Percentiles rank a stretch among this genome's conserved stretches.
These are phyloP conservation scores for Solioccasus polychromus DNA, from an alignment of 768 basidiomycete species.

Conservation along the genomic window DNA sequence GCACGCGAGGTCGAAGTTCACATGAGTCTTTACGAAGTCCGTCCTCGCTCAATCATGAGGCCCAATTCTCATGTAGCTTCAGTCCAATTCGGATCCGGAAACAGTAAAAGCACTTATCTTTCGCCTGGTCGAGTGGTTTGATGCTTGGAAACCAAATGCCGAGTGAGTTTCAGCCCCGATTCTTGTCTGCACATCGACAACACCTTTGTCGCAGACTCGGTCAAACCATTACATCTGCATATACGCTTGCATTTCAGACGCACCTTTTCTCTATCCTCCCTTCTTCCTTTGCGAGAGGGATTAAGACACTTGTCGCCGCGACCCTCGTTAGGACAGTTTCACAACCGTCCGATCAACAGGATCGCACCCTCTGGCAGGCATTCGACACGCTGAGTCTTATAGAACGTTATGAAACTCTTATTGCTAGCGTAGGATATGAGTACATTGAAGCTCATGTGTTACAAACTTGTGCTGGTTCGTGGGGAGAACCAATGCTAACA, in stretches of 20 bases:
- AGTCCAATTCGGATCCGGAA: constrained; percentile 48
- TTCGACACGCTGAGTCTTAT: constrained; percentile 73
- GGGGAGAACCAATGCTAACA: constrained; percentile 63
- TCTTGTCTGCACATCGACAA: constrained; percentile 1
- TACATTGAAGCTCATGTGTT: constrained; percentile 76
- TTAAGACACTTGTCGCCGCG: constrained; percentile 63
- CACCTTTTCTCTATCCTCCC: constrained; percentile 72
- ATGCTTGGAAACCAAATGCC: constrained; percentile 64
- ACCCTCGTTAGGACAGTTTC: constrained; percentile 41
- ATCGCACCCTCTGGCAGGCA: constrained; percentile 48
- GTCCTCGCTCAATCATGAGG: constrained; percentile 4
- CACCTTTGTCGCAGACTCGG: constrained; percentile 48
- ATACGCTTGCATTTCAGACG: constrained; percentile 69
- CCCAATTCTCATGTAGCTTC: constrained; percentile 1
- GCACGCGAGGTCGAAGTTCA: constrained; percentile 54
- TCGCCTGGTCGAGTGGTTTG: constrained; percentile 68
- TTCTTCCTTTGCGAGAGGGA: constrained; percentile 59
- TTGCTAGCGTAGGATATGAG: constrained; percentile 82
- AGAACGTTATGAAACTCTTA: constrained; percentile 79
- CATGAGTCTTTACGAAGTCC: constrained; percentile 64
- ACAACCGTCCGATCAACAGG: constrained; percentile 28
- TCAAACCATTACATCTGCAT: constrained; percentile 54
- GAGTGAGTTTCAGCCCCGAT: constrained; percentile 45
- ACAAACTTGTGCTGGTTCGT: constrained; percentile 62
- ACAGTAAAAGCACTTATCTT: constrained; percentile 54